phyloP scores from a whole-genome alignment of 495 filamentous ascomycete genomes.

The Penicillium tannophilum region DNA sequence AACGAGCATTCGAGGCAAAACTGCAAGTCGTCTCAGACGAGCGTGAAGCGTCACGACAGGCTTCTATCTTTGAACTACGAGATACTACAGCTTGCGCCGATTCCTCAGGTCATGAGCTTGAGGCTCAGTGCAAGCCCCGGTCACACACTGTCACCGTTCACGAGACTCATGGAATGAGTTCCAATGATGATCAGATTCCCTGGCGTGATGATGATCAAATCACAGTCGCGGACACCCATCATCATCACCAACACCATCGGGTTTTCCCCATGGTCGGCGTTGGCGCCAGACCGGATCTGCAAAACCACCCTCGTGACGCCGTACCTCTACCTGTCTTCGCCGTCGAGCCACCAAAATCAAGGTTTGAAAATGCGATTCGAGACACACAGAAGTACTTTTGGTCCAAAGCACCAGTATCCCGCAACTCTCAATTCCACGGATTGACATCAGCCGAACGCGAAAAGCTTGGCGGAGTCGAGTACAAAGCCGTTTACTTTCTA shows the following conservation, averaged over 20 bases:
- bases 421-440: conserved; percentile 75
- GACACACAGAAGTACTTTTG: conserved; percentile 43
- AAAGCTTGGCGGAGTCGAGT: conserved; percentile 76
- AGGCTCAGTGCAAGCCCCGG: conserved; percentile 4
- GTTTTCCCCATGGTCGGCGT: conserved; percentile 56
- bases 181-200: conserved; percentile 6
- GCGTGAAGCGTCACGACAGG: conserved; percentile 24
- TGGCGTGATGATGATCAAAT: conserved; percentile 37
- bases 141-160: conserved; percentile 1
- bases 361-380: conserved; percentile 29
- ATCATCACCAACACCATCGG: conserved; percentile 33
- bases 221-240: conserved; percentile 31
- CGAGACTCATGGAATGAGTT: neutral
- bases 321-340: conserved; percentile 20
- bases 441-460: conserved; percentile 69
- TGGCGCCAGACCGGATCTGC: conserved; percentile 50
- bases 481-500: conserved; percentile 73
- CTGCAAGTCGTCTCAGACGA: conserved; percentile 61
- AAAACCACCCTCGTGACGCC: conserved; percentile 42
- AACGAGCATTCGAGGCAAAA: conserved; percentile 68
- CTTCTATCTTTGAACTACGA: conserved; percentile 17
- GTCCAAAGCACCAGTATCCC: conserved; percentile 54
- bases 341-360: conserved; percentile 16
- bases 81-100: neutral
- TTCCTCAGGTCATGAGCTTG: neutral